Conservation (phyloP, 257 asterid species). For the Scutellaria galericulata region DNA sequence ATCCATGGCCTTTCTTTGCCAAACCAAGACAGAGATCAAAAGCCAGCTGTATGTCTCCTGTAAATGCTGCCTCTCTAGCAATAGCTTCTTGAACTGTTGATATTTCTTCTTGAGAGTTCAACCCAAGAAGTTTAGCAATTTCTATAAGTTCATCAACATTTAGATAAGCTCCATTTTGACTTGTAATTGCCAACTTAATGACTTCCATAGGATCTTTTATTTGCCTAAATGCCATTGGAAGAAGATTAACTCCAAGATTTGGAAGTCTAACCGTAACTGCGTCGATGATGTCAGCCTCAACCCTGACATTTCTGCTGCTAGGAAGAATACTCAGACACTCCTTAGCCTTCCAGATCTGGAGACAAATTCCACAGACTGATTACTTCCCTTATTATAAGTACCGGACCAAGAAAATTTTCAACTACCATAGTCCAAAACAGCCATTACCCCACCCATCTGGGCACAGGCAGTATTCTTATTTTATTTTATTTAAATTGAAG, state of each 20-base stretch:
- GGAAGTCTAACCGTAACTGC: conserved; percentile 96
- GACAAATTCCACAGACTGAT: conserved; percentile 27
- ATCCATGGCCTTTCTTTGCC: conserved; percentile 96
- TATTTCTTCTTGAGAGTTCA: conserved; percentile 85
- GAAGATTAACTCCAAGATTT: conserved; percentile 89
- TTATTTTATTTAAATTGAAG: too few relatives aligned
- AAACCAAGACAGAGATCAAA: conserved; percentile 90
- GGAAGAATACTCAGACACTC: conserved; percentile 91
- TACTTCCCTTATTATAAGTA: conserved; percentile 6
- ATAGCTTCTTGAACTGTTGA: conserved; percentile 95
- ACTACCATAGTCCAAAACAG: conserved; percentile 16
- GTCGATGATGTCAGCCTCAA: conserved; percentile 83
- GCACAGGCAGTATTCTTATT: too few relatives aligned
- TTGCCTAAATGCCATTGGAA: conserved; percentile 95
- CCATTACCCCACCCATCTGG: neutral
- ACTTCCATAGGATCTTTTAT: conserved; percentile 96
- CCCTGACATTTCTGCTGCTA: conserved; percentile 81
- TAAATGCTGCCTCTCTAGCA: conserved; percentile 99
- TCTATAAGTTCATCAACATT: conserved; percentile 94
- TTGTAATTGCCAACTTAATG: conserved; percentile 82
- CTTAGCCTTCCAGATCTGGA: conserved; percentile 98
- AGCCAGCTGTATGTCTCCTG: conserved; percentile 95
- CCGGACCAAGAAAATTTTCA: conserved; percentile 8
- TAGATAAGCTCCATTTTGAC: conserved; percentile 84
- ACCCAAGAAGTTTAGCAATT: conserved; percentile 91